Conservation (phyloP, 805 yeast genomes). For the Metschnikowia similis region DNA sequence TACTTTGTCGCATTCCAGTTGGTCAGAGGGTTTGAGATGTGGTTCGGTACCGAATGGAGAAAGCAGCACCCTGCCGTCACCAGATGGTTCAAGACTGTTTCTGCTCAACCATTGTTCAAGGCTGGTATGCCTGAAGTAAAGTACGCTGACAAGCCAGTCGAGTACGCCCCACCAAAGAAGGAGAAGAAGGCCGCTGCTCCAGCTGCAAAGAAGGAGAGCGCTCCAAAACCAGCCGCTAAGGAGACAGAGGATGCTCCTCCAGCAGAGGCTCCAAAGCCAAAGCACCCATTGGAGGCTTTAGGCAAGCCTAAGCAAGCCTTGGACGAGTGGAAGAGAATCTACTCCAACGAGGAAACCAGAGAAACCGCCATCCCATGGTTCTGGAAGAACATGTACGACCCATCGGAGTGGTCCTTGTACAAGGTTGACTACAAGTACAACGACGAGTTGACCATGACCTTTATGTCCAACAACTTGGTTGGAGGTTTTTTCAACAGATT, state of each 20-base stretch:
- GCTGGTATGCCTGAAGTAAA: conserved; percentile 48
- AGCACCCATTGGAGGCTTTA: conserved; percentile 86
- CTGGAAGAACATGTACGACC: conserved; percentile 88
- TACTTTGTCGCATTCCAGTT: conserved; percentile 47
- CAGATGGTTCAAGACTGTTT: conserved; percentile 69
- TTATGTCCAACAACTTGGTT: conserved; percentile 96
- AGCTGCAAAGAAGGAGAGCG: conserved; percentile 27
- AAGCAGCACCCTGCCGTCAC: conserved; percentile 54
- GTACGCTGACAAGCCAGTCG: conserved; percentile 62
- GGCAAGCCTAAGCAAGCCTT: conserved; percentile 67
- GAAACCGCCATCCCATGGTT: conserved; percentile 93
- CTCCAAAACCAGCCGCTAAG: conserved; percentile 22
- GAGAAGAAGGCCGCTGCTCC: conserved; percentile 55
- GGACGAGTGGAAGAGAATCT: conserved; percentile 94
- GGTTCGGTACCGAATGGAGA: conserved; percentile 67
- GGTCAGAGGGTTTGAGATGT: conserved; percentile 50
- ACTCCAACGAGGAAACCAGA: conserved; percentile 97
- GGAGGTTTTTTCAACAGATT: conserved; percentile 98
- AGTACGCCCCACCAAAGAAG: conserved; percentile 62
- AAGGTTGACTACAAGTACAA: conserved; percentile 95
- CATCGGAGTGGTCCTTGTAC: conserved; percentile 92
- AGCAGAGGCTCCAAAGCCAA: conserved; percentile 67
- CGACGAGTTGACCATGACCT: conserved; percentile 93
- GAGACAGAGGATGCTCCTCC: conserved; percentile 36
- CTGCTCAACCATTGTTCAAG: conserved; percentile 42